Evolutionary conservation across 2,329 filamentous ascomycete species (phyloP).

Genomic region (Annulohypoxylon truncatum): DNA sequence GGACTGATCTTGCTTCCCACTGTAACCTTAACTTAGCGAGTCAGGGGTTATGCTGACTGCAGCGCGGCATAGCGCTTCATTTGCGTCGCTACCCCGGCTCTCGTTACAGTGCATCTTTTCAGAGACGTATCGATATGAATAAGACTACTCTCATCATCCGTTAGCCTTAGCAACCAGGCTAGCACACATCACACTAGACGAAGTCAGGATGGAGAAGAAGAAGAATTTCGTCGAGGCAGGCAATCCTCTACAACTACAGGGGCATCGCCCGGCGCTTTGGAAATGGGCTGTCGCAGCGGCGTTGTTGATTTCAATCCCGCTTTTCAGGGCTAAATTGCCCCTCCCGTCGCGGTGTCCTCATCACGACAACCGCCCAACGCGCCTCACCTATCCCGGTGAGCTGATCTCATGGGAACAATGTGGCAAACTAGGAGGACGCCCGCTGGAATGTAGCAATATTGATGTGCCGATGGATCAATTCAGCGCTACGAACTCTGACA

Average conservation of each 20-base stretch:
- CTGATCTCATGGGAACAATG: slow-evolving; percentile 55
- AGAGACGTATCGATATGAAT: background rate
- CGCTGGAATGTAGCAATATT: slow-evolving; percentile 58
- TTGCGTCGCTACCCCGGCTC: background rate
- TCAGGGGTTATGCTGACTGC: slow-evolving; percentile 2
- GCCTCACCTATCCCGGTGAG: slow-evolving; percentile 50
- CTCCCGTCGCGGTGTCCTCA: background rate
- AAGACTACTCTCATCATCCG: background rate
- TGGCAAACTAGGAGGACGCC: slow-evolving; percentile 52
- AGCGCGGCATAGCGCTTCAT: slow-evolving; percentile 1
- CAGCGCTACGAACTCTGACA: slow-evolving; percentile 45
- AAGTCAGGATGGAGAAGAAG: background rate
- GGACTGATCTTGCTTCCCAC: background rate
- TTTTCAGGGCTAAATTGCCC: slow-evolving; percentile 4
- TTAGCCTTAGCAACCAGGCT: background rate
- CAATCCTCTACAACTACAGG: background rate
- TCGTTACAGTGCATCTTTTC: background rate
- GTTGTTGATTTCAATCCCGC: background rate
- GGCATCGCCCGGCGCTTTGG: slow-evolving; percentile 1
- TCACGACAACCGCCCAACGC: background rate
- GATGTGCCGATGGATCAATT: slow-evolving; percentile 62
- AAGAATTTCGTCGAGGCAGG: background rate
- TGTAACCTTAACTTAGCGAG: background rate
- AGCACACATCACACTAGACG: background rate
- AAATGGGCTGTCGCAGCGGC: background rate